These are phyloP conservation scores for Myxozyma geophila DNA, from an alignment of 805 yeast species.

Conservation along the genomic window DNA sequence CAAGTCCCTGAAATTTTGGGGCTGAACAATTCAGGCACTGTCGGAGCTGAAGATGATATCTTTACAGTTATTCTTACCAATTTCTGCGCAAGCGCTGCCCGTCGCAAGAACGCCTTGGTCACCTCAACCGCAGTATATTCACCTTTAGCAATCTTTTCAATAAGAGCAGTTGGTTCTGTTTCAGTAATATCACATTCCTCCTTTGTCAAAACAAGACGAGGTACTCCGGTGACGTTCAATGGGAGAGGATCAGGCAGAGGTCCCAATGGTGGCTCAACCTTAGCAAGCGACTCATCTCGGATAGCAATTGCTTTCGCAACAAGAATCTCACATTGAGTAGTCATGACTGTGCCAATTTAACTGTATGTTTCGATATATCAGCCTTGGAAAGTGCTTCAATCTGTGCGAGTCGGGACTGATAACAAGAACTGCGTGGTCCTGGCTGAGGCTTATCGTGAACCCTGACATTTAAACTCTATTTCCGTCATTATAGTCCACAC, in stretches of 20 bases:
- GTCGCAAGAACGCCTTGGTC: conserved; percentile 53
- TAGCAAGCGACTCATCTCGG: conserved; percentile 38
- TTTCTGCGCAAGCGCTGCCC: conserved; percentile 57
- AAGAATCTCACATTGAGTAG: conserved; percentile 22
- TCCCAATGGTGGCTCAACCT: conserved; percentile 36
- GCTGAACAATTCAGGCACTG: neutral
- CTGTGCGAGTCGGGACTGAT: neutral
- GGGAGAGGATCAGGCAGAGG: conserved; percentile 36
- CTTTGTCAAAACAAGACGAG: conserved; percentile 45
- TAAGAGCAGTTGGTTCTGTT: conserved; percentile 46
- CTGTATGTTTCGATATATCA: no score
- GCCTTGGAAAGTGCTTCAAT: neutral
- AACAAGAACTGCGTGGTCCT: neutral
- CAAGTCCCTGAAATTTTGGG: neutral
- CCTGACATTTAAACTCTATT: neutral
- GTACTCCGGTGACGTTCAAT: conserved; percentile 37
- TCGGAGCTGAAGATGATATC: no score
- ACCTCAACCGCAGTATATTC: conserved; percentile 51
- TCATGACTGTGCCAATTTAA: neutral
- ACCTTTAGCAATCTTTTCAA: conserved; percentile 48
- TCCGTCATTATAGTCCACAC: neutral
- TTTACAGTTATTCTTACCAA: conserved; percentile 41
- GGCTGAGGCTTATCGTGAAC: neutral
- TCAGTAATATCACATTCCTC: conserved; percentile 54
- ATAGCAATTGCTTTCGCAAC: conserved; percentile 34